Percentiles rank a stretch among this genome's conserved stretches.
Conservation (phyloP, 2,329 filamentous ascomycete species). For the Xylaria sp. region DNA sequence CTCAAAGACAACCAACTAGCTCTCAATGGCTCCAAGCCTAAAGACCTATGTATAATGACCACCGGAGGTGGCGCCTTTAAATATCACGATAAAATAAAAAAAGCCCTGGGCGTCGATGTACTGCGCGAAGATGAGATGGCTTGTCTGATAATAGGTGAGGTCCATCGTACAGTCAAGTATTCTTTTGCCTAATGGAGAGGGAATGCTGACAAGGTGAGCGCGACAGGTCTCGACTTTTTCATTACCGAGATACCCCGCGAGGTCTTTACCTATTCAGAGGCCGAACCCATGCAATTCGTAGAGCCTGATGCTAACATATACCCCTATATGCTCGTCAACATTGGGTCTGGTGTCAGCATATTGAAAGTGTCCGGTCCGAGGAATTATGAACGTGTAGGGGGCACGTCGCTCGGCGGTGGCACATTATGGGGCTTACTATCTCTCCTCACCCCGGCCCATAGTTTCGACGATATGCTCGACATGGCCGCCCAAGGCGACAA, state of each 20-base stretch:
- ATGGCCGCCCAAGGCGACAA: slow-evolving; percentile 94
- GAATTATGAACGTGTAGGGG: slow-evolving; percentile 89
- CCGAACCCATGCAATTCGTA: slow-evolving; percentile 89
- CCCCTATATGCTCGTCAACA: slow-evolving; percentile 97
- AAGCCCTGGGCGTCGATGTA: slow-evolving; percentile 87
- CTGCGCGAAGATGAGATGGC: slow-evolving; percentile 98
- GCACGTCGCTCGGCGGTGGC: slow-evolving; percentile 94
- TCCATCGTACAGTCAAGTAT: neutral
- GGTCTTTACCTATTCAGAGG: slow-evolving; percentile 95
- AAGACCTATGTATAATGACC: slow-evolving; percentile 89
- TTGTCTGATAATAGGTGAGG: slow-evolving; percentile 88
- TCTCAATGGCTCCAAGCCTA: slow-evolving; percentile 76
- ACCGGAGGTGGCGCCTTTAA: slow-evolving; percentile 97
- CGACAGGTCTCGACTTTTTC: slow-evolving; percentile 91
- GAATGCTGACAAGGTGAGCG: slow-evolving; percentile 29
- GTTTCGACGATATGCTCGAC: slow-evolving; percentile 97
- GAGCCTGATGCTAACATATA: slow-evolving; percentile 84
- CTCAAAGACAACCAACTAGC: slow-evolving; percentile 84
- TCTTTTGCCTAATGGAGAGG: neutral
- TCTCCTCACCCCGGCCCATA: slow-evolving; percentile 89
- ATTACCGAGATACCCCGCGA: slow-evolving; percentile 97
- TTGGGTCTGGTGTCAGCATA: slow-evolving; percentile 96
- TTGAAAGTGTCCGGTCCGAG: slow-evolving; percentile 94
- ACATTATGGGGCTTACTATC: slow-evolving; percentile 96
- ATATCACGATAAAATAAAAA: slow-evolving; percentile 90